These are phyloP conservation scores for Cercospora nicotianae DNA, from an alignment of 2,329 filamentous ascomycete genomes.

Conservation along the genomic window DNA sequence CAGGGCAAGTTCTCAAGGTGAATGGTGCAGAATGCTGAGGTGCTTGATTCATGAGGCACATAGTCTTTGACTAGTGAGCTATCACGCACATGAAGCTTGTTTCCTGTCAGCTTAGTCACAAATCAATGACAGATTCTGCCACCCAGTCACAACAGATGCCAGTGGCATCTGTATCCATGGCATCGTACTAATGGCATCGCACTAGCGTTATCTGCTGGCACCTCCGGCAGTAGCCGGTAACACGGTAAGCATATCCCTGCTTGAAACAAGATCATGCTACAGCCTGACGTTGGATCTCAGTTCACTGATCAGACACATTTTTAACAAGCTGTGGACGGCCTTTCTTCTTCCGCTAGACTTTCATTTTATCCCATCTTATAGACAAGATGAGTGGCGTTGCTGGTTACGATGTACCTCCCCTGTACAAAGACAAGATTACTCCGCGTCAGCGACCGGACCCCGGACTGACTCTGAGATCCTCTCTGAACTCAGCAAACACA, in stretches of 20 bases:
- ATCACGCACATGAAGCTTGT: background rate
- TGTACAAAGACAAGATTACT: background rate
- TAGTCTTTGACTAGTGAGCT: background rate
- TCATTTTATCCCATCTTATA: background rate
- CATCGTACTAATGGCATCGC: background rate
- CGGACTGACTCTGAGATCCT: background rate
- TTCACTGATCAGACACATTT: background rate
- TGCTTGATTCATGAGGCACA: background rate
- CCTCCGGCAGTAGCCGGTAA: background rate
- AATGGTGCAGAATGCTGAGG: background rate
- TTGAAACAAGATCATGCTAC: background rate
- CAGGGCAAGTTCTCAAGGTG: background rate
- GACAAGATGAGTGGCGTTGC: background rate
- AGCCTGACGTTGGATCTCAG: background rate
- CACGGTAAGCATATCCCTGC: background rate
- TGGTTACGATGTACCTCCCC: background rate
- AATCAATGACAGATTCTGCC: background rate
- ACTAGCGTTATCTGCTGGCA: background rate
- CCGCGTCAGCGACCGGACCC: background rate
- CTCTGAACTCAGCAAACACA: background rate
- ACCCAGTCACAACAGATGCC: background rate
- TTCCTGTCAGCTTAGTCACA: background rate
- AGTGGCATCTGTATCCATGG: background rate
- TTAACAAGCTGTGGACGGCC: background rate
- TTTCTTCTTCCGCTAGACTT: background rate